A percentile compares a stretch with the other conserved stretches of the same genome.
These are phyloP conservation scores for Turritis glabra DNA, from an alignment of 345 rosid species.

Conservation along the genomic window DNA sequence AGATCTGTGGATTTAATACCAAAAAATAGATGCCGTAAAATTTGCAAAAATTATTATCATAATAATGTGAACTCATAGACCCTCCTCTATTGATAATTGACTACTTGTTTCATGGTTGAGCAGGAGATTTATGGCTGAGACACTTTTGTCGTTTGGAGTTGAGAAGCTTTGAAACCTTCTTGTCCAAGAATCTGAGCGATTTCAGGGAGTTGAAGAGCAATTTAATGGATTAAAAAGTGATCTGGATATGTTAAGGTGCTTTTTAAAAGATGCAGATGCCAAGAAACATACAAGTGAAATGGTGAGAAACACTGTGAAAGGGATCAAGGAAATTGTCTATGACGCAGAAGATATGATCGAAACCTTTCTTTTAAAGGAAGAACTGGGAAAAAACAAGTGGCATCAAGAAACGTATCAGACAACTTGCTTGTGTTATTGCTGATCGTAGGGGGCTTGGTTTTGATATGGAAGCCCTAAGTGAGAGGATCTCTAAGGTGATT, in stretches of 20 bases:
- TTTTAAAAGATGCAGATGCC: conserved; percentile 37
- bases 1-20: no score
- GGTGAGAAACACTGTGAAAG: conserved; percentile 31
- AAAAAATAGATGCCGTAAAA: no score
- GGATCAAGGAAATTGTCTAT: conserved; percentile 27
- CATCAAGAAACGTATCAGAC: not conserved
- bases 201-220: conserved; percentile 13
- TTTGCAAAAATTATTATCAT: no score
- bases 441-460: not conserved
- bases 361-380: conserved; percentile 16
- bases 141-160: conserved; percentile 19
- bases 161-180: conserved; percentile 29
- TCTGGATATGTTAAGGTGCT: conserved; percentile 27
- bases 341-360: conserved; percentile 38
- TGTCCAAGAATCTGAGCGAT: not conserved
- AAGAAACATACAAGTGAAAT: conserved; percentile 29
- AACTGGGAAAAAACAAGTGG: not conserved
- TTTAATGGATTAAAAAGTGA: conserved; percentile 20
- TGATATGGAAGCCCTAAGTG: conserved; percentile 1
- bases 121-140: conserved; percentile 31
- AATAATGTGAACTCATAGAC: no score
- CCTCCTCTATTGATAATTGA: no score
- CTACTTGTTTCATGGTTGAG: no score
- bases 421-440: not conserved
- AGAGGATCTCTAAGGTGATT: conserved; percentile 34